Base-by-base conservation (phyloP, 257 asterid species). In the Galeopsis tetrahit region DNA sequence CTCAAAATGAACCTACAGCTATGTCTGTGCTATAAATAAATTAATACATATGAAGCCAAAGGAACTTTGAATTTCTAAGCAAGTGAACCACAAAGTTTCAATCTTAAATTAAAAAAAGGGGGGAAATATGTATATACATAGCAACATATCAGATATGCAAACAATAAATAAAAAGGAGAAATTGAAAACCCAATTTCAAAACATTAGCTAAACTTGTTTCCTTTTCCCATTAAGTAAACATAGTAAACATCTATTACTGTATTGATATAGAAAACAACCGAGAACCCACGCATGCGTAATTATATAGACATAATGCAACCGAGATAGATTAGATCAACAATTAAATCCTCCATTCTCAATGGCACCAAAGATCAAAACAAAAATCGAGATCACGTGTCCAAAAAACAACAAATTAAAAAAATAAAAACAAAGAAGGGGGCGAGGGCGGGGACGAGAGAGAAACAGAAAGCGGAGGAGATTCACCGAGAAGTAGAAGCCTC, bases 401-500 rank as follows among this genome's bases (percentile, higher is more conserved):
- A 52, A 60, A 36, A 52, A 34, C 2, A 58, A 55, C 42, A 44
- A 35, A 10, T 3, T 28, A 6, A 10, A 4, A 32, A 60, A 72
- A 44, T 9, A 39, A 58, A 58, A 65, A 68, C 38, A 2, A n/a
- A 11, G 10, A 34, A 6, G 28, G 11, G 55, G 43, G 46, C 32
- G 42, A 11, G 1, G 10, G 57, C 34, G 28, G 42, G 4, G 4
- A 51, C n/a, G 17, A 73, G 0, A 46, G 28, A 58, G 13, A 59
- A 40, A 35, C 17, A 46, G 36, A 60, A 13, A 49, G 68, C 31
- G 67, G 14, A 3, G 70, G 57, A 58, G 67, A 78, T 32, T 42
- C 68, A 94, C 99, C 99, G 75, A 85, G 97, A 48, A 76, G 82
- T 65, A 94, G 92, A 77, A 94, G 97, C 89, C 85, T 91, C 76